A percentile compares a stretch with the other conserved stretches of the same genome.
Conservation (phyloP, 2,329 filamentous ascomycete genomes). For the Fusarium staphyleae region DNA sequence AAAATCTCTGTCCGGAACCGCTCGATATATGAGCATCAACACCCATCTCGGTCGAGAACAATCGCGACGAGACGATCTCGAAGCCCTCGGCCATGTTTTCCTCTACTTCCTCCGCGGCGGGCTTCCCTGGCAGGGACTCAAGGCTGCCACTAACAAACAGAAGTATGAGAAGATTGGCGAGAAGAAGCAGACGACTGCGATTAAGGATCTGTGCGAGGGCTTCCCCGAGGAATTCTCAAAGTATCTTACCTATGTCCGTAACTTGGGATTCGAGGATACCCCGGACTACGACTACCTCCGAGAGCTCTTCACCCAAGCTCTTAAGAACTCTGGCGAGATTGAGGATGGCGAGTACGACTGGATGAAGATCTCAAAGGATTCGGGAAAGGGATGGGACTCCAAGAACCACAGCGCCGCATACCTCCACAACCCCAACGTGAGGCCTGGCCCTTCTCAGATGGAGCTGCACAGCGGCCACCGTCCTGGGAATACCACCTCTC, state of each 20-base stretch:
- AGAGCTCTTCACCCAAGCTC: slow-evolving; percentile 92
- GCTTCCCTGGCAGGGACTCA: slow-evolving; percentile 75
- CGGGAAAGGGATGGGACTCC: slow-evolving; percentile 86
- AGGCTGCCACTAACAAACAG: slow-evolving; percentile 84
- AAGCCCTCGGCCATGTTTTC: slow-evolving; percentile 81
- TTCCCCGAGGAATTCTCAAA: slow-evolving; percentile 98
- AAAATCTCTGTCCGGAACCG: slow-evolving; percentile 95
- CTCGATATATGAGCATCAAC: slow-evolving; percentile 99
- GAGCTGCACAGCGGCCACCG: slow-evolving; percentile 80
- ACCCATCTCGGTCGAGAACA: slow-evolving; percentile 97
- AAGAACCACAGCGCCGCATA: slow-evolving; percentile 70
- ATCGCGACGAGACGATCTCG: slow-evolving; percentile 92
- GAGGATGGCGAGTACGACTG: slow-evolving; percentile 99
- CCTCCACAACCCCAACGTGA: slow-evolving; percentile 78
- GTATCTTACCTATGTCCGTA: slow-evolving; percentile 95
- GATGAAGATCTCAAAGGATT: slow-evolving; percentile 91
- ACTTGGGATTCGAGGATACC: slow-evolving; percentile 97
- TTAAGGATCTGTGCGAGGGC: slow-evolving; percentile 95
- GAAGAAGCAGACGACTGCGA: slow-evolving; percentile 98
- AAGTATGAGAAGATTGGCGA: slow-evolving; percentile 99
- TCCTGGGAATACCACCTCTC: slow-evolving; percentile 70
- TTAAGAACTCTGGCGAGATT: slow-evolving; percentile 92
- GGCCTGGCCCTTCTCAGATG: slow-evolving; percentile 83
- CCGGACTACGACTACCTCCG: slow-evolving; percentile 98
- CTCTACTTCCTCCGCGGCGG: slow-evolving; percentile 78